Conservation (phyloP, 2,329 filamentous ascomycete genomes). For the Lasiodiplodia gonubiensis region DNA sequence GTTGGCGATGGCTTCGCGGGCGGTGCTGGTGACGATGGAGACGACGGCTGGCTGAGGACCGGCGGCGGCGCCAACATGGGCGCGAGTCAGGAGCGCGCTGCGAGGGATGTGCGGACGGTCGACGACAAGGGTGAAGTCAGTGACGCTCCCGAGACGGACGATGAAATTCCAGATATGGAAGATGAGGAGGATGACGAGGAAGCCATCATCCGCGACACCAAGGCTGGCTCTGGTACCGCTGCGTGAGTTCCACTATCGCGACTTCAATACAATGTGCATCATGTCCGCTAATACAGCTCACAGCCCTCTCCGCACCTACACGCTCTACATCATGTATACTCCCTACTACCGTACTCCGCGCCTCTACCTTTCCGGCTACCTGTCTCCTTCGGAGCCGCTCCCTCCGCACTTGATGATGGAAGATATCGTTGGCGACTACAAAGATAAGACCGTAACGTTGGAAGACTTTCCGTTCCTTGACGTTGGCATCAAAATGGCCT, state of each 20-base stretch:
- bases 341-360: constrained; percentile 96
- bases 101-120: constrained; percentile 81
- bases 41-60: constrained; percentile 91
- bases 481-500: constrained; percentile 91
- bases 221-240: constrained; percentile 55
- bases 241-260: constrained; percentile 54
- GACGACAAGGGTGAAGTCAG: constrained; percentile 82
- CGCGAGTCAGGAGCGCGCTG: constrained; percentile 76
- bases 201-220: constrained; percentile 85
- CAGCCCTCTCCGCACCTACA: constrained; percentile 90
- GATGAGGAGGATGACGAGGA: constrained; percentile 94
- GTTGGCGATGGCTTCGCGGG: constrained; percentile 75
- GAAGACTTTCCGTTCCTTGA: constrained; percentile 97
- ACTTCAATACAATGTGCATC: not conserved
- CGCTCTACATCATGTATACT: constrained; percentile 96
- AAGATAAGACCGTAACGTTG: constrained; percentile 97
- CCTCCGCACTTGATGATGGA: constrained; percentile 91
- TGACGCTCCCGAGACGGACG: constrained; percentile 63
- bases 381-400: constrained; percentile 77
- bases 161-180: constrained; percentile 97
- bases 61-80: constrained; percentile 66
- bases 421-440: constrained; percentile 94
- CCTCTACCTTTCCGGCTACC: constrained; percentile 91
- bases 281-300: constrained; percentile 31
- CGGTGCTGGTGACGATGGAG: constrained; percentile 63